Conservation (phyloP, 129 eudicot genomes). For the Escallonia rubra region DNA sequence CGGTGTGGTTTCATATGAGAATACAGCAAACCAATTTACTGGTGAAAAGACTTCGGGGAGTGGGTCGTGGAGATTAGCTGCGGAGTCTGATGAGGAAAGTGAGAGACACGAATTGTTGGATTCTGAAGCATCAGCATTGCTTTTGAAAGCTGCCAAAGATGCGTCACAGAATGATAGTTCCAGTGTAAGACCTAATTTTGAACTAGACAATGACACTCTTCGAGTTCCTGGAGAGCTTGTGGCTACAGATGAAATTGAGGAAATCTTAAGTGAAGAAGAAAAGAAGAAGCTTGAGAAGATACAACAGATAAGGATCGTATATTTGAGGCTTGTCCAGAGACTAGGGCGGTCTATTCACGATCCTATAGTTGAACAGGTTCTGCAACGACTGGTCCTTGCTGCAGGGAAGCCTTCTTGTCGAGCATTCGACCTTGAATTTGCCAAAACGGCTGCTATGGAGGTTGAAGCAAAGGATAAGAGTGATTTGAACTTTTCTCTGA, state of each 20-base stretch:
- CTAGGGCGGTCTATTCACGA: slow-evolving; percentile 38
- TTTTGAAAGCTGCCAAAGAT: slow-evolving; percentile 15
- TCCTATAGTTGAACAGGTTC: slow-evolving; percentile 30
- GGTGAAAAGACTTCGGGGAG: slow-evolving; percentile 17
- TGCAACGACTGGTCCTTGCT: slow-evolving; percentile 27
- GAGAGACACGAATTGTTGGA: slow-evolving; percentile 20
- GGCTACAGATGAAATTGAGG: slow-evolving; percentile 11
- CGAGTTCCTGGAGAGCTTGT: neutral
- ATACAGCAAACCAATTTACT: neutral
- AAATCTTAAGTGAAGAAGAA: slow-evolving; percentile 25
- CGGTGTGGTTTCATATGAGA: slow-evolving; percentile 3
- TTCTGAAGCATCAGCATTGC: slow-evolving; percentile 21
- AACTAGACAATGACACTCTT: slow-evolving; percentile 5
- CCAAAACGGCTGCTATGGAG: slow-evolving; percentile 20
- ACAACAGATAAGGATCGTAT: slow-evolving; percentile 40
- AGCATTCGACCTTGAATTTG: slow-evolving; percentile 12
- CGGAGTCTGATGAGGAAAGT: slow-evolving; percentile 3
- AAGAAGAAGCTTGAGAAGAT: slow-evolving; percentile 28
- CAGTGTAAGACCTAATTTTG: slow-evolving; percentile 1
- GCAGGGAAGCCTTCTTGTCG: slow-evolving; percentile 15
- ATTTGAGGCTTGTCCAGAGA: slow-evolving; percentile 39
- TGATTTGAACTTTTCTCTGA: slow-evolving; percentile 36
- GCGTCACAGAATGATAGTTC: slow-evolving; percentile 3
- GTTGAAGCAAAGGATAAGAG: slow-evolving; percentile 24
- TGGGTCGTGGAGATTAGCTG: slow-evolving; percentile 8